These are phyloP conservation scores for Ogataea pilisensis DNA, from an alignment of 805 yeast genomes.

Conservation along the genomic window DNA sequence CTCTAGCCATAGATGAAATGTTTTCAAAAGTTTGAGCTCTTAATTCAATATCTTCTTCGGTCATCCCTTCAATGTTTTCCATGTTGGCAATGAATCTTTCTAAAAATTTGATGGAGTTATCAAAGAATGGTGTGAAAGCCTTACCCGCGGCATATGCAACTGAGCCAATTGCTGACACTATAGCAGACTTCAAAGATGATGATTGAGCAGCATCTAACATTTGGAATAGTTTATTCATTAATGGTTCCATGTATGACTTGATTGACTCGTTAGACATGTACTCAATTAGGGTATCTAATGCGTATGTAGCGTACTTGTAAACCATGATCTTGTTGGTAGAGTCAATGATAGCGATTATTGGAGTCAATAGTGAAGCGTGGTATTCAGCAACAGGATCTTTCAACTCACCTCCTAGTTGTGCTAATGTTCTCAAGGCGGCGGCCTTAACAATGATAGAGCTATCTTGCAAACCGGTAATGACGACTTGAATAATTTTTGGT, in stretches of 20 bases:
- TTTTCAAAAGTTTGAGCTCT: conserved; percentile 92
- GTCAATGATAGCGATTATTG: conserved; percentile 83
- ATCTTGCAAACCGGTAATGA: conserved; percentile 76
- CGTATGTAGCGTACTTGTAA: conserved; percentile 86
- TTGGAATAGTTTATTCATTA: conserved; percentile 83
- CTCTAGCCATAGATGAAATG: conserved; percentile 90
- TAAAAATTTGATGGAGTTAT: conserved; percentile 70
- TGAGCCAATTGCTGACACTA: conserved; percentile 94
- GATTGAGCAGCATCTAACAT: conserved; percentile 75
- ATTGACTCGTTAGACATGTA: conserved; percentile 86
- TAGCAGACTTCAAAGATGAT: conserved; percentile 71
- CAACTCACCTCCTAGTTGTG: conserved; percentile 75
- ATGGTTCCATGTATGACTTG: conserved; percentile 72
- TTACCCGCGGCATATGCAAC: conserved; percentile 95
- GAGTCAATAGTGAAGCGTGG: conserved; percentile 79
- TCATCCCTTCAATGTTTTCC: conserved; percentile 67
- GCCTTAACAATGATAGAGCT: conserved; percentile 69
- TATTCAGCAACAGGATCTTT: conserved; percentile 81
- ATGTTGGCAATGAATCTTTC: conserved; percentile 73
- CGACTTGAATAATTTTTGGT: conserved; percentile 64
- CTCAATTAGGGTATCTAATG: conserved; percentile 89
- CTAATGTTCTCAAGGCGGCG: conserved; percentile 79
- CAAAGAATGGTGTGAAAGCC: conserved; percentile 80
- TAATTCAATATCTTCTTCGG: conserved; percentile 86
- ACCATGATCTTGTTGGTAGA: conserved; percentile 77